These are phyloP conservation scores for Massospora cicadina DNA, from an alignment of 371 early-diverging fungal genomes.

Conservation along the genomic window DNA sequence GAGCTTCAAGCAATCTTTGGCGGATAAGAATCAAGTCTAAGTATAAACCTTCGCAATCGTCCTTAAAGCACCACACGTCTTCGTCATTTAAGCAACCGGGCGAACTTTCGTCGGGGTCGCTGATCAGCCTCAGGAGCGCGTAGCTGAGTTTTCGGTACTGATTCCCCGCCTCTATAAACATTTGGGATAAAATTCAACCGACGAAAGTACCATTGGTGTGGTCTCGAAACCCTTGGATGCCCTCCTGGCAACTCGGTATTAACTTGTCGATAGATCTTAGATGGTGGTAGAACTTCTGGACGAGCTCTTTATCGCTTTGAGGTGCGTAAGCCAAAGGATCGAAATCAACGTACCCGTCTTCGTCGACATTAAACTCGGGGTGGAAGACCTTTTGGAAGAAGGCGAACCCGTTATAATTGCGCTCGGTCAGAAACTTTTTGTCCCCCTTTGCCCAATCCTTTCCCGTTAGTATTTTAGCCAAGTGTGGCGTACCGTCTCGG, in stretches of 20 bases:
- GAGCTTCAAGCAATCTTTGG: slow-evolving; percentile 19
- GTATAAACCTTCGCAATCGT: slow-evolving; percentile 20
- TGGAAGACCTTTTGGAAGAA: slow-evolving; percentile 27
- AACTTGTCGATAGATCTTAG: slow-evolving; percentile 19
- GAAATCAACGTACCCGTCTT: slow-evolving; percentile 17
- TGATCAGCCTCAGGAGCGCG: slow-evolving; percentile 18
- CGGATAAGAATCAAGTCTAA: neutral
- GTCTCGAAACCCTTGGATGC: slow-evolving; percentile 18
- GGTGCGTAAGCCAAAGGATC: neutral
- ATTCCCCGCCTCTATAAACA: slow-evolving; percentile 16
- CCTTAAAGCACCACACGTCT: slow-evolving; percentile 25
- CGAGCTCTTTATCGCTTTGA: slow-evolving; percentile 20
- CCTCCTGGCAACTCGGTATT: slow-evolving; percentile 20
- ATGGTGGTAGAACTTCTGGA: slow-evolving; percentile 20
- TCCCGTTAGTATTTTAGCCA: neutral
- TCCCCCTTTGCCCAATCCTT: slow-evolving; percentile 23
- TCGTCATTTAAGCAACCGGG: slow-evolving; percentile 20
- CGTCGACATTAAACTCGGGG: slow-evolving; percentile 27
- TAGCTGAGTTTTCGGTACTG: slow-evolving; percentile 19
- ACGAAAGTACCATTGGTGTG: neutral
- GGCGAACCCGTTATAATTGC: slow-evolving; percentile 16
- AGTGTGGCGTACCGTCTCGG: slow-evolving; percentile 15
- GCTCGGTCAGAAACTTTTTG: slow-evolving; percentile 19
- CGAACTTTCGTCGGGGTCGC: slow-evolving; percentile 17
- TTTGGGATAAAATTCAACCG: neutral